These are phyloP conservation scores for Conringia planisiliqua DNA, from an alignment of 345 rosid species.

Conservation along the genomic window DNA sequence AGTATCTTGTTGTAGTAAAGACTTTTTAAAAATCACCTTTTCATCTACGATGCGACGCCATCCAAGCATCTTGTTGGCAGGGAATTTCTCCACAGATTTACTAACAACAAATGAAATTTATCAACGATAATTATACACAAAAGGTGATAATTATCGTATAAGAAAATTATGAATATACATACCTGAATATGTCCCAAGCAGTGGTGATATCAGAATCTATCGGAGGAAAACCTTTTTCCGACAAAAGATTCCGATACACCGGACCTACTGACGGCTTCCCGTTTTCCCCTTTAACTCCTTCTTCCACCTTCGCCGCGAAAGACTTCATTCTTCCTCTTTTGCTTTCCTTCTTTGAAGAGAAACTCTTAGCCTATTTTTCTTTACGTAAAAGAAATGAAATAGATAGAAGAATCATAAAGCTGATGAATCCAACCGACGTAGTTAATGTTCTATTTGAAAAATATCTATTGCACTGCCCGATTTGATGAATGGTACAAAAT, in stretches of 20 bases:
- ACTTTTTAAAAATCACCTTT: conserved; percentile 44
- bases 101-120: conserved; percentile 35
- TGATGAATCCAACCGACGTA: not conserved
- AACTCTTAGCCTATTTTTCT: not conserved
- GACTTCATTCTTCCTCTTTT: conserved; percentile 43
- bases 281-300: conserved; percentile 65
- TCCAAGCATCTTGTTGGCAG: conserved; percentile 82
- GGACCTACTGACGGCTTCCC: conserved; percentile 89
- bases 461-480: not conserved
- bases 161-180: not conserved
- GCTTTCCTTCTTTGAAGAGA: not conserved
- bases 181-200: conserved; percentile 93
- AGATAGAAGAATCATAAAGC: not conserved
- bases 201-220: conserved; percentile 45
- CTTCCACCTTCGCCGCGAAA: conserved; percentile 72
- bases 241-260: conserved; percentile 64
- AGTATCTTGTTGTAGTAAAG: not conserved
- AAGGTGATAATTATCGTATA: not conserved
- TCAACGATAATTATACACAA: not conserved
- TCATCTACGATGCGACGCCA: conserved; percentile 68
- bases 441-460: not conserved
- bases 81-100: conserved; percentile 55
- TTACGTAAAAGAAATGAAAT: not conserved
- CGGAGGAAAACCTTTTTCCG: conserved; percentile 65
- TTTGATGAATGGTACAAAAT: not conserved